Base-by-base conservation (phyloP, 169 alveolate species). In the Babesia bigemina region DNA sequence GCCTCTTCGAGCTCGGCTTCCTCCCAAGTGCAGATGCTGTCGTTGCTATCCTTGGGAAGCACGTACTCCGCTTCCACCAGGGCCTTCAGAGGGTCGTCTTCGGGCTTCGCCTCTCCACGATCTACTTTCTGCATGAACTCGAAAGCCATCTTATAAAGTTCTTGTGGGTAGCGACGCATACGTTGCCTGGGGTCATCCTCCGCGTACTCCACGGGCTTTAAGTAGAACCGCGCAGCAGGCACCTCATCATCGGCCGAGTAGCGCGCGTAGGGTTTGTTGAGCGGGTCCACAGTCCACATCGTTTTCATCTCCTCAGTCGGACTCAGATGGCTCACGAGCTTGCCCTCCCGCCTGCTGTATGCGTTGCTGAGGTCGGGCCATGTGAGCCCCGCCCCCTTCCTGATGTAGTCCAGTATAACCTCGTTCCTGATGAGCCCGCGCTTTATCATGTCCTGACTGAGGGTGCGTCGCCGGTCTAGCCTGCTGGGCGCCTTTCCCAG, bases 21-120 rank as follows among this genome's bases (percentile, higher is more conserved):
- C 59, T 79, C 87, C 87, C 87, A 79, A 12, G 79, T 79, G 21
- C 74, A 44, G 21, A 70, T 44, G 17, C 55, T 55, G 59, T 53
- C 47, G 28, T 62, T 72, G 26, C 49, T 42, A 19, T 42, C 22
- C 39, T 28, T n/a, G 16, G 69, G 47, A 1, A 28, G 10, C 14
- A 53, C 24, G 55, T 63, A 14, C 21, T 74, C 76, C 21, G 79
- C 69, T 48, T 75, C 82, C 13, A 70, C 83, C 22, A 83, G 49
- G 29, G 33, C 52, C 59, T 75, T 75, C 29, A 83, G 60, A 22
- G 90, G 90, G 45, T 83, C 90, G 48, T 83, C 90, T 48, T 74
- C 75, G 21, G 70, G 28, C 19, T 79, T 66, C 36, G 75, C 90
- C 50, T 55, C 70, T 0, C 90, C 90, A 6, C 86, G 62, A 29